phyloP scores from a whole-genome alignment of 2,329 filamentous ascomycete species.

The Fonsecaea multimorphosa region DNA sequence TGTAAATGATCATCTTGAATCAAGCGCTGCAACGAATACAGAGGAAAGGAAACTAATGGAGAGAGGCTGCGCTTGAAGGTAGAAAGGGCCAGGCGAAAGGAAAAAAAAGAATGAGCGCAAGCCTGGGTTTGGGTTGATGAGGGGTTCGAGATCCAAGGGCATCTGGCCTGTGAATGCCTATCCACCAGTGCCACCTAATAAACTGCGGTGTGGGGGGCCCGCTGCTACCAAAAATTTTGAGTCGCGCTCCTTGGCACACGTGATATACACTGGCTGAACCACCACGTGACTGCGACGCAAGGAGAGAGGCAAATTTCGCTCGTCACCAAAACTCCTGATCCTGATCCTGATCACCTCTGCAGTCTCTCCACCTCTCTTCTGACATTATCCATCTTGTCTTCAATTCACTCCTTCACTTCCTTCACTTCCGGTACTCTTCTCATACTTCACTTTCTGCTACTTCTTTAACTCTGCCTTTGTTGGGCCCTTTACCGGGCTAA shows the following conservation, averaged over 20 bases:
- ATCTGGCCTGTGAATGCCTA: constrained; percentile 32
- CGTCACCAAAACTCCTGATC: constrained; percentile 19
- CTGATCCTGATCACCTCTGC: constrained; percentile 20
- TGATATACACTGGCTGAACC: no score
- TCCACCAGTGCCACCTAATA: not conserved
- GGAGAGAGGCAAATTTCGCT: constrained; percentile 16
- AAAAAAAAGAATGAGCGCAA: constrained; percentile 36
- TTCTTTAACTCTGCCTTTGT: not conserved
- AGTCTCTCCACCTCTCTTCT: constrained; percentile 21
- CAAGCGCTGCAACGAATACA: constrained; percentile 32
- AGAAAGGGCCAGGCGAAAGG: constrained; percentile 25
- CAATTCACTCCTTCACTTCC: constrained; percentile 30
- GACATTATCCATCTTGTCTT: constrained; percentile 12
- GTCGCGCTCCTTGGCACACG: constrained; percentile 1
- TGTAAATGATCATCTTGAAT: constrained; percentile 76
- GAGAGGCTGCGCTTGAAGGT: constrained; percentile 36
- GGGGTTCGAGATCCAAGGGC: constrained; percentile 43
- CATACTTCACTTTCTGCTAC: not conserved
- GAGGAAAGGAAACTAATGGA: constrained; percentile 33
- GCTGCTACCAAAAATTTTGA: constrained; percentile 8
- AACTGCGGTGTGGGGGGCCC: not conserved
- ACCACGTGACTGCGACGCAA: not conserved
- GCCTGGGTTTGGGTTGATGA: constrained; percentile 39
- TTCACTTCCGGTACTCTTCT: constrained; percentile 15
- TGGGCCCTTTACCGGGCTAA: not conserved